Conservation (phyloP, 148 eudicot genomes). For the Heliosperma pusillum region DNA sequence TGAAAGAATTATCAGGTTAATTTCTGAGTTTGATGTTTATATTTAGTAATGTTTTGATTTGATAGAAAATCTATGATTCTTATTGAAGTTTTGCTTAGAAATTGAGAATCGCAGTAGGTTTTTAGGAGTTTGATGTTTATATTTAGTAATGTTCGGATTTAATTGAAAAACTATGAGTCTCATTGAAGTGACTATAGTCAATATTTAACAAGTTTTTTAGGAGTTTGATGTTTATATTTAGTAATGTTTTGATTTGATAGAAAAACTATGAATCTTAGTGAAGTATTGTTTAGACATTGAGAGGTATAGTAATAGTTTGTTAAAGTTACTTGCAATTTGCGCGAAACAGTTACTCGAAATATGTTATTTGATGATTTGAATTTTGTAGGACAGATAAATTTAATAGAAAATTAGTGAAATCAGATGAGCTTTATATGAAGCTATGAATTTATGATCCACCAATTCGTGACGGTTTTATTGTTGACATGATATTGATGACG, state of each 20-base stretch:
- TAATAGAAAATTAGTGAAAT: neutral
- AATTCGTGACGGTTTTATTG: neutral
- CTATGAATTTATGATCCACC: neutral
- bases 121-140: neutral
- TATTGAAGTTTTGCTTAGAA: neutral
- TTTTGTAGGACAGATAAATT: neutral
- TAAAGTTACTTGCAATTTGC: neutral
- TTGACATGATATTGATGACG: neutral
- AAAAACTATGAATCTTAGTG: neutral
- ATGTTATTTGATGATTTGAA: neutral
- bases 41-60: neutral
- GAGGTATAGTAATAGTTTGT: neutral
- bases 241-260: neutral
- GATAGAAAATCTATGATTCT: neutral
- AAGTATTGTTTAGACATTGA: neutral
- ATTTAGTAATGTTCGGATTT: neutral
- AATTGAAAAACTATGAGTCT: neutral
- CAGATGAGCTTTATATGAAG: neutral
- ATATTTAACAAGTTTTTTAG: neutral
- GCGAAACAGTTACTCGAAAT: neutral
- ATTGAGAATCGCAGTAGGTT: no score
- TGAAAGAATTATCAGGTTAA: constrained; percentile 6
- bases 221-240: neutral
- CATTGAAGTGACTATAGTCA: no score
- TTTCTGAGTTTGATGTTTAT: neutral